Conservation (phyloP, 1,284 basidiomycete species). For the Cryptococcus sp. region DNA sequence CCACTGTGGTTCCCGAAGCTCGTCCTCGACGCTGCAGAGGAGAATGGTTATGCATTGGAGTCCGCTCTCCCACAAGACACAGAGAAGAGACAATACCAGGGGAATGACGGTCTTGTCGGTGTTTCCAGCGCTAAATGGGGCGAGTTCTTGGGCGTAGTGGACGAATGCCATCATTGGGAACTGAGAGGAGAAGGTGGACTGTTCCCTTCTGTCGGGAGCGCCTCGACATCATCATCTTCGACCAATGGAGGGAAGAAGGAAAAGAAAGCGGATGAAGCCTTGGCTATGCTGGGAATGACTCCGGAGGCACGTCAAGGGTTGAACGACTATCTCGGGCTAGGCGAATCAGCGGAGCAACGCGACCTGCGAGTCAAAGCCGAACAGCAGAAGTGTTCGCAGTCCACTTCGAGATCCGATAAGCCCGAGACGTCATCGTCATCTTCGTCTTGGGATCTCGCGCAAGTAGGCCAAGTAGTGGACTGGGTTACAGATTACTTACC, state of each 20-base stretch:
- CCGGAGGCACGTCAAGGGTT: constrained; percentile 15
- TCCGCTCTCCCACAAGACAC: constrained; percentile 32
- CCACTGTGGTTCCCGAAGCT: constrained; percentile 96
- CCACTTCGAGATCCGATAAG: constrained; percentile 15
- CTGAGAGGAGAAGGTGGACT: constrained; percentile 72
- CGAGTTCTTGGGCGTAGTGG: constrained; percentile 85
- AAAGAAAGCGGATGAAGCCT: constrained; percentile 24
- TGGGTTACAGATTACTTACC: constrained; percentile 52
- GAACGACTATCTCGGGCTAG: constrained; percentile 26
- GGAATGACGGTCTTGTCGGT: constrained; percentile 93
- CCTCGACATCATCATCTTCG: constrained; percentile 10
- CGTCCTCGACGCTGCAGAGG: constrained; percentile 71
- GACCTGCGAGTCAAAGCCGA: constrained; percentile 5
- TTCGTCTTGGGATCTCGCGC: constrained; percentile 44
- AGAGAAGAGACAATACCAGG: constrained; percentile 62
- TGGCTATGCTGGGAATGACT: constrained; percentile 12
- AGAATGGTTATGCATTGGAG: constrained; percentile 61
- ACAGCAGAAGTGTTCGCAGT: not conserved
- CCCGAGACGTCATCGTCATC: not conserved
- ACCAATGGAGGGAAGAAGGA: constrained; percentile 17
- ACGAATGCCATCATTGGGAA: constrained; percentile 96
- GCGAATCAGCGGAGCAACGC: constrained; percentile 5
- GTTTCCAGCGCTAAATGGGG: constrained; percentile 89
- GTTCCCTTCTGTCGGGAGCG: constrained; percentile 40
- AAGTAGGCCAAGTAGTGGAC: constrained; percentile 52